A percentile compares a stretch with the other conserved stretches of the same genome.
Evolutionary conservation across 108 stramenopile species (phyloP).

Genomic region (Cyclotella baltica): DNA sequence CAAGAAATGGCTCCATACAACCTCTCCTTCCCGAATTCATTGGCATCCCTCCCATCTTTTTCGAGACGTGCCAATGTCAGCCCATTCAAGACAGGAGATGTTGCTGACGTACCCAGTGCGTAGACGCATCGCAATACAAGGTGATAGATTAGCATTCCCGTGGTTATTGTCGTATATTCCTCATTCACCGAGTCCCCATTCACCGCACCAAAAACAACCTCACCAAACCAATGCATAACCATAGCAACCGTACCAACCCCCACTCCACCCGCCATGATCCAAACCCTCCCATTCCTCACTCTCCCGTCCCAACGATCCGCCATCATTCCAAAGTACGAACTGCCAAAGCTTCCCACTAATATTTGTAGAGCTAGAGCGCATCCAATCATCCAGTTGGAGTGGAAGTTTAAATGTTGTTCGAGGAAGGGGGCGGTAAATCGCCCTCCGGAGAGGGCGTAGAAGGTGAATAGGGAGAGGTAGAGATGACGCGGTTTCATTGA

Average conservation of each 20-base stretch:
- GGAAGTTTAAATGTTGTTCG: conserved; percentile 46
- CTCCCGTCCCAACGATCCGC: conserved; percentile 49
- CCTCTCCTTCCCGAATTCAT: conserved; percentile 56
- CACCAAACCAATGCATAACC: conserved; percentile 36
- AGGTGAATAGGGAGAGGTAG: conserved; percentile 44
- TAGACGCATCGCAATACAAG: conserved; percentile 36
- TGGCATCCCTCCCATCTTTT: conserved; percentile 36
- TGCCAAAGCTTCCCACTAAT: conserved; percentile 33
- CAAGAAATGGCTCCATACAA: conserved; percentile 55
- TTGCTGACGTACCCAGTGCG: conserved; percentile 39
- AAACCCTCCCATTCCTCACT: conserved; percentile 21
- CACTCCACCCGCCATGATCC: conserved; percentile 42
- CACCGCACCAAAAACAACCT: background rate
- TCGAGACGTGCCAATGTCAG: conserved; percentile 58
- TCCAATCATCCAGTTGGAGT: conserved; percentile 52
- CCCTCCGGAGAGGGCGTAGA: conserved; percentile 53
- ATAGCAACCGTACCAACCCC: conserved; percentile 38
- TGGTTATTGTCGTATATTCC: conserved; percentile 9
- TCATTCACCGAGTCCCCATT: background rate
- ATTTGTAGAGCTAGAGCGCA: conserved; percentile 43
- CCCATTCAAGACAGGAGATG: conserved; percentile 51
- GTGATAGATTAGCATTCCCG: conserved; percentile 40
- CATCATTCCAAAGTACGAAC: conserved; percentile 47
- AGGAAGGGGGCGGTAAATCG: conserved; percentile 62
- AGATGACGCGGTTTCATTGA: conserved; percentile 53